phyloP scores from a whole-genome alignment of 73 alveolate genomes.

The Tetrahymena elliotti region DNA sequence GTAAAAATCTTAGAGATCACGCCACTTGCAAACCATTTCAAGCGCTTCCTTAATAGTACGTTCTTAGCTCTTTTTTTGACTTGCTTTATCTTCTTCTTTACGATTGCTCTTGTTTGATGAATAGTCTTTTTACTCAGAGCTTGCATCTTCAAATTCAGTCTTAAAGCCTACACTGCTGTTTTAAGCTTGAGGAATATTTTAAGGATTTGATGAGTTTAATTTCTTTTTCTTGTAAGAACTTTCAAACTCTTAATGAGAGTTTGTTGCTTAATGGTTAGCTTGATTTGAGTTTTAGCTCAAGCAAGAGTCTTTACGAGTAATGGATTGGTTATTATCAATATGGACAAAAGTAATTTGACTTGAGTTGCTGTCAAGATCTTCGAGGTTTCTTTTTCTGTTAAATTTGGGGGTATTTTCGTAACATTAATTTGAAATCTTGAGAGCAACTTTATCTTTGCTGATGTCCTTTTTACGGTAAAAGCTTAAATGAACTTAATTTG shows the following conservation, averaged over 20 bases:
- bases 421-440: background rate
- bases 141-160: background rate
- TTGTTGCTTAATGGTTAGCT: background rate
- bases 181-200: background rate
- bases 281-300: background rate
- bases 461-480: background rate
- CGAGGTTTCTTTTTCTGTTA: background rate
- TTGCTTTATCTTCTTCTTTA: background rate
- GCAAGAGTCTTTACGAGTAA: background rate
- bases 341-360: background rate
- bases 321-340: background rate
- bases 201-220: background rate
- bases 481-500: background rate
- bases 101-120: background rate
- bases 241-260: background rate
- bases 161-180: background rate
- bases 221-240: background rate
- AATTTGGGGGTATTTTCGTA: background rate
- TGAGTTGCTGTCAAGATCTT: background rate
- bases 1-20: background rate
- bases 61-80: background rate
- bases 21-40: background rate
- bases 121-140: background rate
- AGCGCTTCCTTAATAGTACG: background rate
- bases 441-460: background rate